A percentile compares a stretch with the other conserved stretches of the same genome.
Evolutionary conservation across 805 yeast species (phyloP).

Genomic region (Jamesozyma hellenica): DNA sequence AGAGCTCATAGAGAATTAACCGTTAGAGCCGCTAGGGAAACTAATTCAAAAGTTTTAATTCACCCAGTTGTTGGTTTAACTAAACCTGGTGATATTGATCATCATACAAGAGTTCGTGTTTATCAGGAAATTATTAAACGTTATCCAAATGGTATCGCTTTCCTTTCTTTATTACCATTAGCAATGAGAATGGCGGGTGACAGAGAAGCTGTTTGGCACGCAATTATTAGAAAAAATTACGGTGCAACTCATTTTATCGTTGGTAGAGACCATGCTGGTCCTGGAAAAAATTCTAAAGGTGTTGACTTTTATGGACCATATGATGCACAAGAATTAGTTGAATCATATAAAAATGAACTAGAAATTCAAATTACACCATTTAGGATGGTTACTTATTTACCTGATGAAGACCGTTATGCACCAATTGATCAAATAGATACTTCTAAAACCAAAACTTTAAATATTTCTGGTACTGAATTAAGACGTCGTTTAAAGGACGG

Average conservation of each 20-base stretch:
- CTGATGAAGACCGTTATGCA: conserved; percentile 89
- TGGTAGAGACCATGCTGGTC: conserved; percentile 98
- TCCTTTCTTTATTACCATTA: conserved; percentile 75
- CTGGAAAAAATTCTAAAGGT: conserved; percentile 81
- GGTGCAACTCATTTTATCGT: conserved; percentile 97
- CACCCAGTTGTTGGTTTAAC: conserved; percentile 97
- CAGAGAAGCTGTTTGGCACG: conserved; percentile 97
- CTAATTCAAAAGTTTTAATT: conserved; percentile 76
- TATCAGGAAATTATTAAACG: conserved; percentile 86
- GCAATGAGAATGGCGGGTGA: conserved; percentile 99
- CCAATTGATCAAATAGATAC: conserved; percentile 84
- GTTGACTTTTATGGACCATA: conserved; percentile 94
- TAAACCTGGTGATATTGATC: conserved; percentile 96
- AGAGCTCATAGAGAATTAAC: conserved; percentile 95
- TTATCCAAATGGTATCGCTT: conserved; percentile 90
- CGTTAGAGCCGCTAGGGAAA: conserved; percentile 90
- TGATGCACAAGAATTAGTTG: conserved; percentile 88
- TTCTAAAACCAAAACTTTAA: conserved; percentile 66
- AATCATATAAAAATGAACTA: conserved; percentile 62
- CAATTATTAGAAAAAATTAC: conserved; percentile 88
- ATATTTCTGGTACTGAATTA: conserved; percentile 90
- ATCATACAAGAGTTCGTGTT: conserved; percentile 93
- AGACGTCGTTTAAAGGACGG: conserved; percentile 82
- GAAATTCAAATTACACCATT: conserved; percentile 89
- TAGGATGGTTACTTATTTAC: conserved; percentile 92